Evolutionary conservation across 2,329 filamentous ascomycete species (phyloP).

Genomic region (Penicillium olsonii): DNA sequence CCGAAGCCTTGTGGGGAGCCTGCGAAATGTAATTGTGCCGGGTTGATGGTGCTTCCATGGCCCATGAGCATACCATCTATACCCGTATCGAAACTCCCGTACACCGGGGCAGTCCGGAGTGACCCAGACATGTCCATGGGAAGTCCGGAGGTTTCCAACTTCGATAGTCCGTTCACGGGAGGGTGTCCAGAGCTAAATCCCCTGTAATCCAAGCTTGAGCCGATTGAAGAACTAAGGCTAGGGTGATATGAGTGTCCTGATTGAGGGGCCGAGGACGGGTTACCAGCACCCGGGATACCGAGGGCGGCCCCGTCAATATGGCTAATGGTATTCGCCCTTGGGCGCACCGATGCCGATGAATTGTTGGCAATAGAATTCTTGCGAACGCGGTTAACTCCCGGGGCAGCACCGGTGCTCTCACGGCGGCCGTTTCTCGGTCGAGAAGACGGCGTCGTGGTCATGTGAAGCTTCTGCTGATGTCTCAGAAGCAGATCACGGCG

Average conservation of each 20-base stretch:
- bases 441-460: conserved; percentile 84
- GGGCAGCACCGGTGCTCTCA: conserved; percentile 75
- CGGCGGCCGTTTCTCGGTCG: conserved; percentile 79
- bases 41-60: conserved; percentile 62
- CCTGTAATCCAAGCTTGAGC: conserved; percentile 63
- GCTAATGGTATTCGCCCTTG: conserved; percentile 92
- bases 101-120: conserved; percentile 76
- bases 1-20: conserved; percentile 65
- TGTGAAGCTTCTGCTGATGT: conserved; percentile 98
- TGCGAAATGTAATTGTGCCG: conserved; percentile 76
- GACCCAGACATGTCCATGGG: conserved; percentile 67
- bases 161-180: conserved; percentile 70
- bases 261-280: conserved; percentile 29
- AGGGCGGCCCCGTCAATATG: conserved; percentile 80
- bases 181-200: conserved; percentile 58
- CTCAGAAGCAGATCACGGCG: conserved; percentile 86
- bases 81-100: conserved; percentile 70
- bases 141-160: conserved; percentile 77
- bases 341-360: conserved; percentile 65
- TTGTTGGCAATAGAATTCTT: conserved; percentile 83
- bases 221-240: conserved; percentile 65
- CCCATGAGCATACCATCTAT: conserved; percentile 72
- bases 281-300: conserved; percentile 55
- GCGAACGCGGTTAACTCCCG: conserved; percentile 72
- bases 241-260: conserved; percentile 68